A percentile compares a stretch with the other conserved stretches of the same genome.
These are phyloP conservation scores for Oligophagozyma castellii DNA, from an alignment of 1,139 yeast species.

Conservation along the genomic window DNA sequence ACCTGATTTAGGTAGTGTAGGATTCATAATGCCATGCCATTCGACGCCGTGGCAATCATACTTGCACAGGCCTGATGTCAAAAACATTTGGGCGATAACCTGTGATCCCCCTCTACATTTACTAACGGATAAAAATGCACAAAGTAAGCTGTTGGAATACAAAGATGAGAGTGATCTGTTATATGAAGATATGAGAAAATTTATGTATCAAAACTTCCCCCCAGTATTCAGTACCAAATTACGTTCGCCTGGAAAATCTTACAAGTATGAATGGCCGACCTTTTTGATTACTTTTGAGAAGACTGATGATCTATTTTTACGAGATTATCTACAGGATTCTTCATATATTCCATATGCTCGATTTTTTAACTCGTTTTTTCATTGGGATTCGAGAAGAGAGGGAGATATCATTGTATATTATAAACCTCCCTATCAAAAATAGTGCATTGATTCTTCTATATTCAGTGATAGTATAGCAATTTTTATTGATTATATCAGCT, in stretches of 20 bases:
- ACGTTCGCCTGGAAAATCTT: slow-evolving; percentile 17
- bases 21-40: slow-evolving; percentile 89
- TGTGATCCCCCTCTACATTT: slow-evolving; percentile 77
- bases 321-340: slow-evolving; percentile 27
- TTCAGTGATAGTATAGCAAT: no score
- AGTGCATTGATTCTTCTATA: no score
- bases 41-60: slow-evolving; percentile 94
- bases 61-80: slow-evolving; percentile 44
- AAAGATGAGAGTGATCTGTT: slow-evolving; percentile 80
- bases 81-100: slow-evolving; percentile 58
- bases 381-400: slow-evolving; percentile 71
- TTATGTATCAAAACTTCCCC: slow-evolving; percentile 35
- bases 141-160: slow-evolving; percentile 31
- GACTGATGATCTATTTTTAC: slow-evolving; percentile 32
- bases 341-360: slow-evolving; percentile 37
- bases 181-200: slow-evolving; percentile 49
- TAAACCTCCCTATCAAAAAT: slow-evolving; percentile 9
- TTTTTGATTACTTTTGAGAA: slow-evolving; percentile 63
- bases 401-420: slow-evolving; percentile 64
- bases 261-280: slow-evolving; percentile 49
- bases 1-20: slow-evolving; percentile 37
- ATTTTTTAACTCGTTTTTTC: slow-evolving; percentile 67
- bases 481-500: no score
- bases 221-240: slow-evolving; percentile 18
- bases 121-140: slow-evolving; percentile 19